Conservation (phyloP, 208 protist species). For the Phytomonas francai region DNA sequence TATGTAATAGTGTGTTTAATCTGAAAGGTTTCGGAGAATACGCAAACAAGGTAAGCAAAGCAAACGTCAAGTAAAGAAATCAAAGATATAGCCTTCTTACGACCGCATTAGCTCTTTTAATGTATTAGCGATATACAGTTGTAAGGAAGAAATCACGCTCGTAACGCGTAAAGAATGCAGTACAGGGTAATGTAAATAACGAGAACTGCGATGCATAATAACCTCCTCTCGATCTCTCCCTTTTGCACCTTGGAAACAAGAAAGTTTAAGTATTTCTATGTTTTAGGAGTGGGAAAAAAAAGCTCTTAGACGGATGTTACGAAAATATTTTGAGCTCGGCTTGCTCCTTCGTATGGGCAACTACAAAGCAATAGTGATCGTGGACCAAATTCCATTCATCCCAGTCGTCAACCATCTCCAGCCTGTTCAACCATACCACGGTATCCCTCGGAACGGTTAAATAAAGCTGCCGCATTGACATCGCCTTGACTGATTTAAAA, state of each 20-base stretch:
- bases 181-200: not conserved
- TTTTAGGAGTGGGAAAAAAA: not conserved
- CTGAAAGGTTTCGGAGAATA: not conserved
- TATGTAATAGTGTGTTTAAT: slow-evolving; percentile 8
- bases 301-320: not conserved
- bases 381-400: slow-evolving; percentile 90
- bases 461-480: slow-evolving; percentile 76
- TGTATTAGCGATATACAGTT: not conserved
- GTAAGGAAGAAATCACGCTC: not conserved
- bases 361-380: slow-evolving; percentile 88
- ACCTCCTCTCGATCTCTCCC: too few species aligned
- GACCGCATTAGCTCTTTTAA: not conserved
- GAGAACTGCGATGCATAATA: slow-evolving; percentile 4
- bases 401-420: slow-evolving; percentile 91
- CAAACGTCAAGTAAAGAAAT: not conserved
- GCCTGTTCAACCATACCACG: slow-evolving; percentile 54
- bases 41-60: not conserved
- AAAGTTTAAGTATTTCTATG: not conserved
- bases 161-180: slow-evolving; percentile 5
- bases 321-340: slow-evolving; percentile 36
- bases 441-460: slow-evolving; percentile 59
- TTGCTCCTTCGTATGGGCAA: slow-evolving; percentile 40
- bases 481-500: slow-evolving; percentile 47
- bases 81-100: not conserved
- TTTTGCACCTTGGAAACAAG: not conserved